Conservation (phyloP, 1,284 basidiomycete species). For the Porodaedalea pini region DNA sequence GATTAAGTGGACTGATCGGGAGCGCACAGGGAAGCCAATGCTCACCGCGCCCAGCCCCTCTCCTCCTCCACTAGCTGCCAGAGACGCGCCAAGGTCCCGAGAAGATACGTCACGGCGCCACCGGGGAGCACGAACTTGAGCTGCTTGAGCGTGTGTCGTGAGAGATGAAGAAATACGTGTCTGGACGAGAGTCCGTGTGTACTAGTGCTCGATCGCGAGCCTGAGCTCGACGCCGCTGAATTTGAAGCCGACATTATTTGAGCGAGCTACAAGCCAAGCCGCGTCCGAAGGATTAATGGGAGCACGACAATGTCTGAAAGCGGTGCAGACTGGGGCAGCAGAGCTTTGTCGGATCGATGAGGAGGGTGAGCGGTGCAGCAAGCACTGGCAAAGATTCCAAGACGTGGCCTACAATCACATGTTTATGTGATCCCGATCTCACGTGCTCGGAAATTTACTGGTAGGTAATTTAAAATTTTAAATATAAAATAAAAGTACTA, state of each 20-base stretch:
- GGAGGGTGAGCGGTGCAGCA: not conserved
- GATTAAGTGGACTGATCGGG: not conserved
- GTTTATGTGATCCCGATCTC: not conserved
- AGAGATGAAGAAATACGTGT: slow-evolving; percentile 21
- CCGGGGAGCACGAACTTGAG: slow-evolving; percentile 73
- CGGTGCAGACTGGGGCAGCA: not conserved
- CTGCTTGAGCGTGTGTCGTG: slow-evolving; percentile 56
- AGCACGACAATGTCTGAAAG: not conserved
- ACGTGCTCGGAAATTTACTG: too few relatives aligned
- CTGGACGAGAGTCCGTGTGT: not conserved
- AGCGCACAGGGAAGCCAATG: slow-evolving; percentile 10
- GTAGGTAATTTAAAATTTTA: too few relatives aligned
- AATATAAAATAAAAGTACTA: too few relatives aligned
- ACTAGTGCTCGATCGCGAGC: slow-evolving; percentile 4
- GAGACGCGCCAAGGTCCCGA: slow-evolving; percentile 52
- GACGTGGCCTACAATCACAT: not conserved
- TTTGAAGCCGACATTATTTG: not conserved
- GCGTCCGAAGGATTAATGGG: too few relatives aligned
- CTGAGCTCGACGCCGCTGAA: not conserved
- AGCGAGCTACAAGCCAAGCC: too few relatives aligned
- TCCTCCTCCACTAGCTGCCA: slow-evolving; percentile 39
- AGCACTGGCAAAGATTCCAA: not conserved
- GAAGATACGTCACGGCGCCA: slow-evolving; percentile 53
- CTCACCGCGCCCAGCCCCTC: slow-evolving; percentile 51
- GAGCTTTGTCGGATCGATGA: not conserved